Evolutionary conservation across 768 basidiomycete species (phyloP), one percentile per base, ranked within the genome.

Genomic region (Trametes sanguinea): DNA sequence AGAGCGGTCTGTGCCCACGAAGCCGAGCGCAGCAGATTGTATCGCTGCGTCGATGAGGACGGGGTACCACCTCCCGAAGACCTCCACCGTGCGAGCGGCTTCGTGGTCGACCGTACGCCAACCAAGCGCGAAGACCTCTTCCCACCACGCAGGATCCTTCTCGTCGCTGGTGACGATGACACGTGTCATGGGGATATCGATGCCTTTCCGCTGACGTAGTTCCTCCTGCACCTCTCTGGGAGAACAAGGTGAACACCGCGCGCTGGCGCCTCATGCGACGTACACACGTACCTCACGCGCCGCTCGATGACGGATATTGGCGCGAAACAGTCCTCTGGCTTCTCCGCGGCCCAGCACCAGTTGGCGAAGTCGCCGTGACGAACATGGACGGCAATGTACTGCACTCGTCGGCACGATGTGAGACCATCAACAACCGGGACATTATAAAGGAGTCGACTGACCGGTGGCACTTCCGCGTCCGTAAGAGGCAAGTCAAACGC

Each of bases 41-140:
- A 90, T 82, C 8, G 83, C 85, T 3, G 88, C 87, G 68, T 91
- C 89, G 53, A 91, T 80, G 52, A 92, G 73, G n/a, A 88, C 75
- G 11, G 88, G 86, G 71, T 89, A 76, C 78, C 78, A 80, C 57
- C 61, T 58, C 8, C 77, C 76, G 65, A 78, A 71, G 13, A 57
- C 63, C 62, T 73, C 72, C 10, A 45, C 74, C 16, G 78, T 81
- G 52, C 68, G 45, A 65, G 69, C 67, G 14, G 55, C 64, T 4
- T 68, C 67, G 61, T 77, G 76, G 67, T 76, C 74, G 30, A 75
- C 47, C 8, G 63, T 65, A 42, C 71, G 71, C 79, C 79, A 80
- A 6, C 79, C 79, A 27, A 66, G 61, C 5, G 66, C 64, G 3
- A 63, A 64, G 39, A 74, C 74, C 16, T 76, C 73, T 44, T 71